A percentile compares a stretch with the other conserved stretches of the same genome.
phyloP scores from a whole-genome alignment of 2,329 filamentous ascomycete genomes.

The Aspergillus transmontanensis region DNA sequence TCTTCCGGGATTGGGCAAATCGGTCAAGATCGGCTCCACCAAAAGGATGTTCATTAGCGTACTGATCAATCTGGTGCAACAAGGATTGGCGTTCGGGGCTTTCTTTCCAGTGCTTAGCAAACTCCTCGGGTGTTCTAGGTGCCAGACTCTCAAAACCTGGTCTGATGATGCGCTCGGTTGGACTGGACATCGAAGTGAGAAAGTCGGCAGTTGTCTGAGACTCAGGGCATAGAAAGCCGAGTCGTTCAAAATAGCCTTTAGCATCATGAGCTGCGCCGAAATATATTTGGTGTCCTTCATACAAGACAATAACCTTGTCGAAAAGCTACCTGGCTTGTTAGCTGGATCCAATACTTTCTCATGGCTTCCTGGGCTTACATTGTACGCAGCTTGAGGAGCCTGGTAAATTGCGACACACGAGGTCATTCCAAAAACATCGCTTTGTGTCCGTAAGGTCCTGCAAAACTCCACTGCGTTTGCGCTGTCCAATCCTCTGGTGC shows the following conservation, averaged over 20 bases:
- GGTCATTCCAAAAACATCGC: constrained; percentile 47
- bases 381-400: constrained; percentile 42
- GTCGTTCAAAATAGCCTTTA: constrained; percentile 63
- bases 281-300: constrained; percentile 43
- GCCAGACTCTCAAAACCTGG: constrained; percentile 55
- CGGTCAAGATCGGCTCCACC: constrained; percentile 12
- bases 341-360: neutral
- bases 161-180: constrained; percentile 56
- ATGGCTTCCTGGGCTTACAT: constrained; percentile 2
- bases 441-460: constrained; percentile 46
- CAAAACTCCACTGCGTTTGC: constrained; percentile 57
- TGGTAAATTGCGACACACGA: constrained; percentile 55
- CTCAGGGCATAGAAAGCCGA: constrained; percentile 67
- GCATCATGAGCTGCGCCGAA: constrained; percentile 62
- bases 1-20: constrained; percentile 37
- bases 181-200: constrained; percentile 67
- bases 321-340: constrained; percentile 48
- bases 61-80: constrained; percentile 8
- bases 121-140: constrained; percentile 69
- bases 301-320: constrained; percentile 69
- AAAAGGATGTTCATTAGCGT: constrained; percentile 7
- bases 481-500: constrained; percentile 47
- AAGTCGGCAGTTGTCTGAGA: constrained; percentile 70
- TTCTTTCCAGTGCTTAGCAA: constrained; percentile 42
- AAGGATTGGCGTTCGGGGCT: constrained; percentile 4